Evolutionary conservation across 192 early-diverging fungal species (phyloP).

Genomic region (Backusella tuberculispora): DNA sequence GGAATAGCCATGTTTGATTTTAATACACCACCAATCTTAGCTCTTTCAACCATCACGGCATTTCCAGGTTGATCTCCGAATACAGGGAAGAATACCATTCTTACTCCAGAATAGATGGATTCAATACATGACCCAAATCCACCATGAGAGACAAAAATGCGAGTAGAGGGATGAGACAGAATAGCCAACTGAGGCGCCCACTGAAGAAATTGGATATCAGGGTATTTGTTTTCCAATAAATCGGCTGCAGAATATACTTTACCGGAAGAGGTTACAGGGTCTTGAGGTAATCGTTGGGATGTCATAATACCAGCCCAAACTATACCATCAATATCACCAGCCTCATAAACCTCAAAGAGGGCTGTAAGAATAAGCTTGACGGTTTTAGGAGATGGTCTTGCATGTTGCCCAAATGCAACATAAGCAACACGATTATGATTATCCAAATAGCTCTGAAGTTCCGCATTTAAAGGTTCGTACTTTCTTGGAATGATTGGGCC

Average conservation of each 20-base stretch:
- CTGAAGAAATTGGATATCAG: constrained; percentile 6
- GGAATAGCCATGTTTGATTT: background rate
- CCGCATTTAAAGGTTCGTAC: constrained; percentile 27
- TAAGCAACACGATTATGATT: constrained; percentile 29
- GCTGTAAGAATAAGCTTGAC: constrained; percentile 24
- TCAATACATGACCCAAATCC: constrained; percentile 36
- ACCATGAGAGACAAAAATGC: constrained; percentile 38
- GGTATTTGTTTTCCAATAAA: constrained; percentile 5
- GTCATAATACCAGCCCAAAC: constrained; percentile 32
- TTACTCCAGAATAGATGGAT: constrained; percentile 30
- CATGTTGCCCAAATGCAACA: constrained; percentile 35
- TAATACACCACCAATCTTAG: constrained; percentile 10
- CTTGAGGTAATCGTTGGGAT: background rate
- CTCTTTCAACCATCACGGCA: background rate
- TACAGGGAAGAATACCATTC: constrained; percentile 36
- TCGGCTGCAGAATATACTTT: background rate
- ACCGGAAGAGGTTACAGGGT: background rate
- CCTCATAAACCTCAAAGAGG: constrained; percentile 18
- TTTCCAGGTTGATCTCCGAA: constrained; percentile 27
- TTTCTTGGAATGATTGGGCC: constrained; percentile 36
- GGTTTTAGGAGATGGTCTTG: constrained; percentile 6
- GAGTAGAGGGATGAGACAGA: constrained; percentile 30
- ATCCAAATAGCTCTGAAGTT: constrained; percentile 23
- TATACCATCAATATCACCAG: constrained; percentile 37
- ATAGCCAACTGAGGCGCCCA: constrained; percentile 40